Conservation (phyloP, 345 rosid species). For the Rubroshorea leprosula region DNA sequence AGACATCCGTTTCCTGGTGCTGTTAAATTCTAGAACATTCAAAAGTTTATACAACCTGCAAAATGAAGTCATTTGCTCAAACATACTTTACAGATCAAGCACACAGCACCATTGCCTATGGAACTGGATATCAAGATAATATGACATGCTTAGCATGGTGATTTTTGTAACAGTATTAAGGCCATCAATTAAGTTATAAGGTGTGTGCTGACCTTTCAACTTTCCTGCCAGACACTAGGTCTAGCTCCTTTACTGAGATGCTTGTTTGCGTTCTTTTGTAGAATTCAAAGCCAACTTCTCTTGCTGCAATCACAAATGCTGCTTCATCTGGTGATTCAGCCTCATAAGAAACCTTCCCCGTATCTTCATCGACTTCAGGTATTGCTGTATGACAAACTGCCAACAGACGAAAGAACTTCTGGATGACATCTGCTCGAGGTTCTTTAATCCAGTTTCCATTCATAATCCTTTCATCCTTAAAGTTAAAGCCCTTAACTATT, state of each 20-base stretch:
- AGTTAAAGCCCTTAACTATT: conserved; percentile 71
- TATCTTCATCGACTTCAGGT: conserved; percentile 78
- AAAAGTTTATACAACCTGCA: conserved; percentile 67
- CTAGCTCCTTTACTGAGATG: conserved; percentile 54
- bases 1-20: conserved; percentile 92
- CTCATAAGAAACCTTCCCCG: conserved; percentile 59
- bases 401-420: conserved; percentile 60
- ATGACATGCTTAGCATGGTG: background rate
- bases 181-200: background rate
- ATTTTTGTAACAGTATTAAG: background rate
- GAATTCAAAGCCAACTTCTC: conserved; percentile 87
- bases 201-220: conserved; percentile 59
- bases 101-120: too few species aligned
- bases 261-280: conserved; percentile 68
- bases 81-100: conserved; percentile 3
- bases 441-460: conserved; percentile 77
- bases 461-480: conserved; percentile 75
- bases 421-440: conserved; percentile 50
- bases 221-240: conserved; percentile 42
- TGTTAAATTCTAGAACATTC: conserved; percentile 76
- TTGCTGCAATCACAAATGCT: conserved; percentile 91
- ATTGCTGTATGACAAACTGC: conserved; percentile 91
- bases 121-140: too few species aligned
- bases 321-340: conserved; percentile 98
- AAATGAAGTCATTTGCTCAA: conserved; percentile 4